Base-by-base conservation (phyloP, 805 yeast species). In the Ogataea haglerorum region DNA sequence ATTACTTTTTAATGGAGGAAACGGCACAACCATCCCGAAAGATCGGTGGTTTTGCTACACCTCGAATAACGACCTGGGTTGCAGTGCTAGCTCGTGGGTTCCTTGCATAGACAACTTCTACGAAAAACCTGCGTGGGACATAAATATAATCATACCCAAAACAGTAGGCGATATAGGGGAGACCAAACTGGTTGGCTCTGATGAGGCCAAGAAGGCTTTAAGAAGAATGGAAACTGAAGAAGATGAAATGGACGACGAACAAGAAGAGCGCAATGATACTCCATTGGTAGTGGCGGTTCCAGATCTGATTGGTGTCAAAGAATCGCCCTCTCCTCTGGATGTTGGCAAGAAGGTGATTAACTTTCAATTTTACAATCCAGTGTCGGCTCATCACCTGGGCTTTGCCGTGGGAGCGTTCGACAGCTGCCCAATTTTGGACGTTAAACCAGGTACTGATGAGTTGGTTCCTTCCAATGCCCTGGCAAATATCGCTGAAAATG, bases 81-180 rank as follows among this genome's bases (percentile, higher is more conserved):
- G 84, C 3, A 78, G 93, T 12, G 85, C 98, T 0, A 86, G 96
- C 2, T 83, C 89, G n/a, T 93, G 99, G 99, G 85, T 93, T 35
- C 99, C 99, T 0, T 93, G 99, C 58, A 73, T 93, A 5, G 97
- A 93, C 49, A 85, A 83, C 32, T 61, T 89, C 23, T 83, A 90
- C 76, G 96, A 89, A 52, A 76, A 87, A 46, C 83, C 85, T 30
- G 84, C 96, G 1, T 93, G 98, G 98, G 89, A 89, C 47, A 58
- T 93, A 8, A 95, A 87, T 56, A 69, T 93, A n/a, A 78, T 82
- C 46, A 80, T 88, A 2, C 96, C 97, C 0, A 75, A 86, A 52
- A 81, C 91, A 0, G 71, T 90, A 1, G 77, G 78, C 27, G 90
- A 86, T 57, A 77, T 90, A 23, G 83, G 78, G 1, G 65, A 64